Percentiles rank a stretch among this genome's conserved stretches.
Conservation (phyloP, 768 basidiomycete species). For the Leccinellum albellum region DNA sequence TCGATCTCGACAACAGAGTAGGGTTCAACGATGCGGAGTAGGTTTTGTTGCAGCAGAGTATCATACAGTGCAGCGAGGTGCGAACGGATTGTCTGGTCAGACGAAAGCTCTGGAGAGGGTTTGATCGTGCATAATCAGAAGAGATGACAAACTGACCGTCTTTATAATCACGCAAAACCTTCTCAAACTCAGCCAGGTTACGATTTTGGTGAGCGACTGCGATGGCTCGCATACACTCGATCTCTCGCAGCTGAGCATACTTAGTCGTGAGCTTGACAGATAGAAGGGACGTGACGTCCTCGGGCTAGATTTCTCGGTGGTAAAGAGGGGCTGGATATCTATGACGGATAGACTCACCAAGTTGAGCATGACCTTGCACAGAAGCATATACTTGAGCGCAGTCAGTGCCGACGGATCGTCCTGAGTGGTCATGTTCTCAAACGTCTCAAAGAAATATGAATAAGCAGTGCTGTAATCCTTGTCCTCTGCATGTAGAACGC, state of each 20-base stretch:
- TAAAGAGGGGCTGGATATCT: neutral
- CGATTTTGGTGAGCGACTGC: constrained; percentile 92
- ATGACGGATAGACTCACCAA: constrained; percentile 51
- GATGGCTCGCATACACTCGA: constrained; percentile 94
- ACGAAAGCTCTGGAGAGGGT: constrained; percentile 72
- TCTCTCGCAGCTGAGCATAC: constrained; percentile 83
- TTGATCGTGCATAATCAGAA: neutral
- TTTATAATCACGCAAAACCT: constrained; percentile 80
- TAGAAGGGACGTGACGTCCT: constrained; percentile 86
- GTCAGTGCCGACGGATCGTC: constrained; percentile 73
- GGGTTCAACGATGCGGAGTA: constrained; percentile 92
- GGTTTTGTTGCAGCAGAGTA: constrained; percentile 92
- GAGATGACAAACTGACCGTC: constrained; percentile 46
- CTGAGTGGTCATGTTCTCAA: constrained; percentile 80
- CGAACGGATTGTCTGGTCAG: constrained; percentile 92
- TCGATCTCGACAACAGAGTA: constrained; percentile 90
- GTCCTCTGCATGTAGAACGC: constrained; percentile 92
- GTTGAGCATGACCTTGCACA: constrained; percentile 98
- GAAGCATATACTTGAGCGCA: constrained; percentile 95
- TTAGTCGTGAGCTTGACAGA: constrained; percentile 84
- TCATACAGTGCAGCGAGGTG: constrained; percentile 94
- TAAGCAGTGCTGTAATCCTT: constrained; percentile 97
- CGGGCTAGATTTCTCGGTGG: constrained; percentile 53
- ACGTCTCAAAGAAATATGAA: constrained; percentile 96
- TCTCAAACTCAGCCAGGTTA: constrained; percentile 86